Conservation (phyloP, 768 basidiomycete genomes). For the Grammothele lineata region DNA sequence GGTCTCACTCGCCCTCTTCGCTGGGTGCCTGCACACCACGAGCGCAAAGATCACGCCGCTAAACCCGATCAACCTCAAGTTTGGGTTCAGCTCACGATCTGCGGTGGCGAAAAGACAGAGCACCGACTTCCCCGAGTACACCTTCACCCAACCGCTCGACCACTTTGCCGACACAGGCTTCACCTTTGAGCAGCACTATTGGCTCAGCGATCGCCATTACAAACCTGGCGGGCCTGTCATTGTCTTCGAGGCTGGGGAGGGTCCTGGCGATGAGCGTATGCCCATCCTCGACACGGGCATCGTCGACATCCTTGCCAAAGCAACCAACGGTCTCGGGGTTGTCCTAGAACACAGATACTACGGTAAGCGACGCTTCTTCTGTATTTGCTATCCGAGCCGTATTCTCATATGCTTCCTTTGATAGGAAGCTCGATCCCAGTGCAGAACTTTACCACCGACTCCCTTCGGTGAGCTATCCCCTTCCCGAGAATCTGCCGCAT, state of each 20-base stretch:
- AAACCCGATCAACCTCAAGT: constrained; percentile 6
- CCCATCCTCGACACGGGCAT: constrained; percentile 53
- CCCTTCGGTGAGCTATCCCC: constrained; percentile 51
- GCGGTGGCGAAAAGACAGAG: not conserved
- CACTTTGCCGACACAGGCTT: constrained; percentile 61
- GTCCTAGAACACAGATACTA: constrained; percentile 93
- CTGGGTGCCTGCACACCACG: too few species aligned
- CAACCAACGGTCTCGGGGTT: constrained; percentile 83
- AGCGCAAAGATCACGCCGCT: not conserved
- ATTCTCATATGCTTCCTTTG: not conserved
- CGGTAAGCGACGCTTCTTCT: constrained; percentile 43
- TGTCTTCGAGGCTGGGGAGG: constrained; percentile 87
- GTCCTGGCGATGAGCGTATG: constrained; percentile 60
- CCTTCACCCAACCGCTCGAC: constrained; percentile 82
- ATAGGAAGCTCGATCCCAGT: constrained; percentile 73
- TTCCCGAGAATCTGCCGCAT: not conserved
- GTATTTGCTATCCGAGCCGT: not conserved
- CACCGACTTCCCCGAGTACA: constrained; percentile 46
- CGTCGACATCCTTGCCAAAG: constrained; percentile 75
- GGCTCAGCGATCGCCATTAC: constrained; percentile 81
- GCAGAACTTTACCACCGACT: constrained; percentile 76
- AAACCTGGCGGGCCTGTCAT: constrained; percentile 70
- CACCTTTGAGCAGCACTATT: constrained; percentile 84
- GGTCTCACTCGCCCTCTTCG: too few species aligned
- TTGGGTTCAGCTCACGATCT: not conserved